Evolutionary conservation across 495 filamentous ascomycete species (phyloP).

Genomic region (Viridothelium virens): DNA sequence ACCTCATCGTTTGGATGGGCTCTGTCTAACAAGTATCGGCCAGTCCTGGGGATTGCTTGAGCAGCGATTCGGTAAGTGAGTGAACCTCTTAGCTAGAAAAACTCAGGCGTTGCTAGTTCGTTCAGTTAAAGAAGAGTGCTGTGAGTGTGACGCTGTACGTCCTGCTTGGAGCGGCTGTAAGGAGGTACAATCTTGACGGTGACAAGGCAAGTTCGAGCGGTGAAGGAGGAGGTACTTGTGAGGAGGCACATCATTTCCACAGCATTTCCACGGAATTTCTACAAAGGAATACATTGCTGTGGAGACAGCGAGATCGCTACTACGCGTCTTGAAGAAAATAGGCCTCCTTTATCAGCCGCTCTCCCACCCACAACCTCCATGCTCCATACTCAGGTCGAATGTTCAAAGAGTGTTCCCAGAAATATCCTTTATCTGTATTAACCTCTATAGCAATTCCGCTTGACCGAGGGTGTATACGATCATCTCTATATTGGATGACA

Average conservation of each 20-base stretch:
- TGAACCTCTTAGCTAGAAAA: neutral
- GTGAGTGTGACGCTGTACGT: neutral
- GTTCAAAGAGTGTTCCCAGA: neutral
- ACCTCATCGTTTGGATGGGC: neutral
- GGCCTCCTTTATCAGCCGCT: neutral
- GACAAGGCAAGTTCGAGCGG: neutral
- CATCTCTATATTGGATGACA: neutral
- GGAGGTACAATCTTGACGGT: neutral
- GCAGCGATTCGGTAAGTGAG: neutral
- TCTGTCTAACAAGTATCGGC: neutral
- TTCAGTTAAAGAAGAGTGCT: neutral
- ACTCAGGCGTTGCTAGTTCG: neutral
- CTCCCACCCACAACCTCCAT: neutral
- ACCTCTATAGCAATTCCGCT: neutral
- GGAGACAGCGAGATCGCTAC: neutral
- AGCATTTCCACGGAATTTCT: no score
- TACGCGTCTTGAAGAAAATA: neutral
- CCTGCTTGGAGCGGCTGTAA: neutral
- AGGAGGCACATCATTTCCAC: neutral
- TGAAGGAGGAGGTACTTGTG: neutral
- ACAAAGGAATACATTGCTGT: neutral
- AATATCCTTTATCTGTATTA: neutral
- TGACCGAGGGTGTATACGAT: neutral
- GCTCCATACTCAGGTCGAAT: neutral
- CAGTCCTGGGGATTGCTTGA: neutral